Conservation (phyloP, 805 yeast genomes). For the Lachancea mirantina region DNA sequence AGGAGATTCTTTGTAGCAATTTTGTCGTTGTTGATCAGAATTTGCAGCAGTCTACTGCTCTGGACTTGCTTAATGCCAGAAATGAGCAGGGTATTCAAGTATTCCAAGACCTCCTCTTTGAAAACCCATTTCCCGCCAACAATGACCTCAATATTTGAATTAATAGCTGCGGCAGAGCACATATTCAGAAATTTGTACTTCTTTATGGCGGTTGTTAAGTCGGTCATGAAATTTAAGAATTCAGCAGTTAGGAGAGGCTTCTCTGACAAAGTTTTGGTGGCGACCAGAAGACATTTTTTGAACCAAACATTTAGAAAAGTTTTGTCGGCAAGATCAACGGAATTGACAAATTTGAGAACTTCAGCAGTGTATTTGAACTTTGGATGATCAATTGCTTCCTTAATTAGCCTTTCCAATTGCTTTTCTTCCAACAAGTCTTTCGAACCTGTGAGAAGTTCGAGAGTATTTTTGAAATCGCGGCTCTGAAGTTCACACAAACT, state of each 20-base stretch:
- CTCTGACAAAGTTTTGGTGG: constrained; percentile 61
- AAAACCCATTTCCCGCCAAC: constrained; percentile 44
- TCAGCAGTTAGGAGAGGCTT: constrained; percentile 20
- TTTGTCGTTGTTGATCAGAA: constrained; percentile 48
- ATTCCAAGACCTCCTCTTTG: constrained; percentile 37
- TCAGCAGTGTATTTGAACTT: no score
- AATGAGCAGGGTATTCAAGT: constrained; percentile 36
- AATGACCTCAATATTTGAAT: constrained; percentile 60
- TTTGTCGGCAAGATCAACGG: constrained; percentile 13
- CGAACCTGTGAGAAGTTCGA: no score
- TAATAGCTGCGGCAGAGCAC: constrained; percentile 42
- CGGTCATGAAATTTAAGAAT: constrained; percentile 30
- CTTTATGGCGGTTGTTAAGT: constrained; percentile 30
- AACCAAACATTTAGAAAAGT: constrained; percentile 40
- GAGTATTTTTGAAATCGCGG: no score
- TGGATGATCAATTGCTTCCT: no score
- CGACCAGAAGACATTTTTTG: constrained; percentile 48
- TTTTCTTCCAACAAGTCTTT: not conserved
- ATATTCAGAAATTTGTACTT: constrained; percentile 32
- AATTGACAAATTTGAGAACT: constrained; percentile 23
- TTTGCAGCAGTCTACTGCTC: constrained; percentile 51
- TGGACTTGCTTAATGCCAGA: constrained; percentile 35
- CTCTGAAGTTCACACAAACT: no score
- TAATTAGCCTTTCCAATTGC: no score
- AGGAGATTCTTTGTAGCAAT: constrained; percentile 32